Evolutionary conservation across 2,329 filamentous ascomycete species (phyloP).

Genomic region (Pseudogymnoascus sp.): DNA sequence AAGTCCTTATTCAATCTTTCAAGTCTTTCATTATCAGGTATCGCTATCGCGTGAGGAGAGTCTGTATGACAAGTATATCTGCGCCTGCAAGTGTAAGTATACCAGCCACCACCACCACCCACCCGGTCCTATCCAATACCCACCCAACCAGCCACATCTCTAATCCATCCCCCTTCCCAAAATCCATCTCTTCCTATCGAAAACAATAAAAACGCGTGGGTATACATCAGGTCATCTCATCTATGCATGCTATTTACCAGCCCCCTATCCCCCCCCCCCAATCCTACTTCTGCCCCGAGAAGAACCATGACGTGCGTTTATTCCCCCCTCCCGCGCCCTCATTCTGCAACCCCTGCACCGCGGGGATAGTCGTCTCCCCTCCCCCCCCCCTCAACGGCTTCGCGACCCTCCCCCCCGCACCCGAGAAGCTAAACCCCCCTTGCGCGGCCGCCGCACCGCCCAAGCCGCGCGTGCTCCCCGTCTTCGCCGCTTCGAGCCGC

Average conservation of each 20-base stretch:
- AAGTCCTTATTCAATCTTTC: not conserved
- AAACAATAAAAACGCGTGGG: conserved; percentile 2
- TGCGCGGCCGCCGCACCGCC: conserved; percentile 48
- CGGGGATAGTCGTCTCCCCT: conserved; percentile 33
- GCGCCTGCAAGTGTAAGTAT: not conserved
- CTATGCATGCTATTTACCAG: conserved; percentile 6
- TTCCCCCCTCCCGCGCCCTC: conserved; percentile 36
- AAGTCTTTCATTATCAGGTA: not conserved
- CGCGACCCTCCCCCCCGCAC: conserved; percentile 57
- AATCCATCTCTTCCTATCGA: not conserved
- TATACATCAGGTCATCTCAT: conserved; percentile 7
- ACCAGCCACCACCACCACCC: not conserved
- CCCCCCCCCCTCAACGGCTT: conserved; percentile 61
- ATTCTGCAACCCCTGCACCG: conserved; percentile 43
- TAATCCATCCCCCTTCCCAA: not conserved
- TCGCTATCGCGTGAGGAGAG: conserved; percentile 4
- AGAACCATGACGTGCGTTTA: conserved; percentile 29
- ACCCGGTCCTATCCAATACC: not conserved
- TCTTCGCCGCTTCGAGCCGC: conserved; percentile 89
- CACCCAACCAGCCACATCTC: not conserved
- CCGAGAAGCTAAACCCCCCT: conserved; percentile 64
- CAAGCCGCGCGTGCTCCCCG: conserved; percentile 79
- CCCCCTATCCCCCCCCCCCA: not conserved
- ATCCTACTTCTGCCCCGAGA: conserved; percentile 29
- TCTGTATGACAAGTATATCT: conserved; percentile 5